Evolutionary conservation across 2,329 filamentous ascomycete genomes (phyloP).

Genomic region (Botrytis galanthina): DNA sequence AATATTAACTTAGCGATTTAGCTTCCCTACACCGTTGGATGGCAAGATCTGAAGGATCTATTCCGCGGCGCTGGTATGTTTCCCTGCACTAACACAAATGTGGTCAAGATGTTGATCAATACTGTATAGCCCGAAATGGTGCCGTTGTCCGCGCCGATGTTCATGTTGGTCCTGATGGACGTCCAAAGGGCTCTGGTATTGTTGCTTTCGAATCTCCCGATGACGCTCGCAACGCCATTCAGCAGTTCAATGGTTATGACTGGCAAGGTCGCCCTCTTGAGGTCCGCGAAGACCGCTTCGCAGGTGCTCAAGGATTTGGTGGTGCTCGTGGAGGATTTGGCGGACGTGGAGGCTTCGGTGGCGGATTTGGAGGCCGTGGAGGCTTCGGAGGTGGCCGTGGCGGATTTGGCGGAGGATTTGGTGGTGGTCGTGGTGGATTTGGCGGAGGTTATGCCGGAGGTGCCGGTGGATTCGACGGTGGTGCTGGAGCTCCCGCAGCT

Average conservation of each 20-base stretch:
- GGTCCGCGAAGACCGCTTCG: slow-evolving; percentile 94
- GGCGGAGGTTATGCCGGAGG: slow-evolving; percentile 59
- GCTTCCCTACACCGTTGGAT: slow-evolving; percentile 96
- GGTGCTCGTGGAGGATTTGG: slow-evolving; percentile 47
- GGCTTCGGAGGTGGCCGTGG: slow-evolving; percentile 59
- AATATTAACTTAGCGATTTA: slow-evolving; percentile 48
- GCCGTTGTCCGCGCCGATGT: slow-evolving; percentile 93
- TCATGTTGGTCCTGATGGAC: slow-evolving; percentile 84
- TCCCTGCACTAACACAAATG: slow-evolving; percentile 33
- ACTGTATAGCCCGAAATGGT: slow-evolving; percentile 57
- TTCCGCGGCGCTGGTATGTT: slow-evolving; percentile 95
- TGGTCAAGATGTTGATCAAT: slow-evolving; percentile 29
- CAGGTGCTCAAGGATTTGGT: slow-evolving; percentile 53
- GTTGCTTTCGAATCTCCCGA: slow-evolving; percentile 95
- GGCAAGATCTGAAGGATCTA: slow-evolving; percentile 98
- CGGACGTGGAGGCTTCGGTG: slow-evolving; percentile 45
- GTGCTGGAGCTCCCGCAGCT: slow-evolving; percentile 47
- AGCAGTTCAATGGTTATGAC: slow-evolving; percentile 97
- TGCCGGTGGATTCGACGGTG: slow-evolving; percentile 32
- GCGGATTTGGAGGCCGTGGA: slow-evolving; percentile 56
- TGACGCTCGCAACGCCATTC: slow-evolving; percentile 92
- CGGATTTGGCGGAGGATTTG: slow-evolving; percentile 49
- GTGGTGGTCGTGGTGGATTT: slow-evolving; percentile 39
- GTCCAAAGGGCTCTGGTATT: slow-evolving; percentile 94
- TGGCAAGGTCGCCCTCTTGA: slow-evolving; percentile 94